Base-by-base conservation (phyloP, 371 early-diverging fungal species). In the Mucor piriformis region DNA sequence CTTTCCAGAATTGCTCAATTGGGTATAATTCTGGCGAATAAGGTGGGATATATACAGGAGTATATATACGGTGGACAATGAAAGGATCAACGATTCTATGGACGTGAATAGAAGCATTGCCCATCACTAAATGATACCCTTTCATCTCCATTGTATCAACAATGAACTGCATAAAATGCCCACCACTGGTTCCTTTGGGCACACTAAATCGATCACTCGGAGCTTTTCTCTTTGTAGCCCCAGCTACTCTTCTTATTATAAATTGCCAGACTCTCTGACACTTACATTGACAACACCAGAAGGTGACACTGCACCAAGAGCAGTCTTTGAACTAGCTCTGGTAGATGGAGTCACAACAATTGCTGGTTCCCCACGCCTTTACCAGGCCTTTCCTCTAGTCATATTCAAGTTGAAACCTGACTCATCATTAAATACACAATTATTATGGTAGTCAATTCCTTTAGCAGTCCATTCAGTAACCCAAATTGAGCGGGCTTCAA, bases 141-240 rank as follows among this genome's bases (percentile, higher is more conserved):
- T 38, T 61, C 54, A 61, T 54, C 13, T 61, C 55, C 55, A 61
- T 54, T 15, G 61, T 61, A 32, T 42, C 55, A 25, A 16, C 50
- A 24, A 61, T 42, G 16, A 61, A 61, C n/a, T 61, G 61, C 42
- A 61, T 38, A 43, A 29, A 61, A 49, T 61, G 43, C 2, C 25
- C 34, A 29, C 50, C 50, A 27, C 24, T 55, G n/a, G 55, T 38
- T 1, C 38, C 55, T 33, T 61, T 55, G 29, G 32, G 43, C 16
- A 61, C 11, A 37, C 23, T 25, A 37, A 37, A 53, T 13, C 10
- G 33, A 18, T 23, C 27, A 16, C 40, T 16, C 12, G 55, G 50
- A 18, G 35, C 34, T n/a, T 43, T 59, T 59, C 49, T 20, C 18
- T 54, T 54, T 7, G 38, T 53, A 20, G 61, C 53, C 2, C 48